phyloP scores from a whole-genome alignment of 192 early-diverging fungal species.

The Fimicolochytrium jonesii region DNA sequence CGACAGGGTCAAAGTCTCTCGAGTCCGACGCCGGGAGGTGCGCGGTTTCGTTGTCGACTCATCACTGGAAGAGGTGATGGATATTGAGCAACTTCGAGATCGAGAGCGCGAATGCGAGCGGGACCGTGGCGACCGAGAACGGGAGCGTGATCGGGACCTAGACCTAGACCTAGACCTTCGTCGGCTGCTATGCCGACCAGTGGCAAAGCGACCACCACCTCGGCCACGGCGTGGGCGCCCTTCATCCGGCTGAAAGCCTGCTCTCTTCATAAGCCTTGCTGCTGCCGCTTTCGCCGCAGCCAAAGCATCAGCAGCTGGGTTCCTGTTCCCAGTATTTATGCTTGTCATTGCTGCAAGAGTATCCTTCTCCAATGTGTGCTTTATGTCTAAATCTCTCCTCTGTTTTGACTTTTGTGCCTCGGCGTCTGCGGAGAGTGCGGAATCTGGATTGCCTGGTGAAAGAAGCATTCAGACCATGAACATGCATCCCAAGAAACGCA shows the following conservation, averaged over 20 bases:
- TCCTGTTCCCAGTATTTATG: neutral
- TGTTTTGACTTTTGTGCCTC: neutral
- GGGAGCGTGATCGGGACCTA: neutral
- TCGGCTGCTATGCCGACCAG: neutral
- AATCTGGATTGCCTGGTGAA: too few species aligned
- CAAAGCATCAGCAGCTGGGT: constrained; percentile 8
- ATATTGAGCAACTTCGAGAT: too few species aligned
- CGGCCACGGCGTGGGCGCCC: neutral
- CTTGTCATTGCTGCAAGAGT: constrained; percentile 5
- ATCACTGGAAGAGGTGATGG: too few species aligned
- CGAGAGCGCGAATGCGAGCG: constrained; percentile 1
- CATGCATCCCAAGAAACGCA: too few species aligned
- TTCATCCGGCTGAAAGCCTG: neutral
- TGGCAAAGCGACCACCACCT: neutral
- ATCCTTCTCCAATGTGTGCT: neutral
- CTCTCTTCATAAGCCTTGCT: constrained; percentile 9
- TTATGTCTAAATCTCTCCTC: neutral
- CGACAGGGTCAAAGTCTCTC: too few species aligned
- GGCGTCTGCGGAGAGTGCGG: constrained; percentile 1
- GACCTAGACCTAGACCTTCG: constrained; percentile 5
- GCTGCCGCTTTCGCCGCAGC: constrained; percentile 13
- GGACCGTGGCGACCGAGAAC: constrained; percentile 3
- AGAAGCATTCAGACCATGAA: too few species aligned
- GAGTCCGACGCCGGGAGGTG: too few species aligned
- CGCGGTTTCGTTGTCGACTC: too few species aligned